Evolutionary conservation across 768 basidiomycete genomes (phyloP), one percentile per base, ranked within the genome.

Genomic region (Tylopilus balloui): DNA sequence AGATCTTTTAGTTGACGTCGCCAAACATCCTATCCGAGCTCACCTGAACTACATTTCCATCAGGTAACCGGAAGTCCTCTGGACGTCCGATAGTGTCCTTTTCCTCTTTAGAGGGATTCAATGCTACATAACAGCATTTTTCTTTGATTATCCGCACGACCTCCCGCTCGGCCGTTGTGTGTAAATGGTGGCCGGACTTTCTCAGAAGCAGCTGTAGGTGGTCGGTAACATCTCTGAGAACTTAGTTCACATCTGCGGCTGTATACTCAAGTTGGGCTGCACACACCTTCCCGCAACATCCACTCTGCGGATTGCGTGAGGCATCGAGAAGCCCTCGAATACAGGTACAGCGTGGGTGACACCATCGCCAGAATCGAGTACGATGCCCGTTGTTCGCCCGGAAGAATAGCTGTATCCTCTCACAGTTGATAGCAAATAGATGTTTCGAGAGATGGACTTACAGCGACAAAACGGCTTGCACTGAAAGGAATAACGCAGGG

Each of bases 271-370:
- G 34, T 48, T 6, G 24, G 47, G 25, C 15, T 10, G 19, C 27
- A 49, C 76, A 55, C 64, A 90, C 92, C 94, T 80, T 67, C 96
- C 96, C 31, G 96, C 96, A 14, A 99, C 83, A 65, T 99, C 96
- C 38, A 99, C 88, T 58, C 96, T 79, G 35, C 92, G 83, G 56
- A 98, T 94, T 34, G 96, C 95, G 66, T 98, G 94, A 36, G 94
- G 93, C 92, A 98, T 97, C 6, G 92, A 94, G 74, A 98, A 98
- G 1, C 96, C 96, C 63, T 99, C 96, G 61, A 94, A 99, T 15
- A 99, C 94, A 4, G 96, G 96, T 3, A 99, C 96, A 13, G 96
- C 92, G 54, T 99, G 96, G 20, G 96, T 98, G 8, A 99, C 96
- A 23, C 96, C 96, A 64, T 99, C 96, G 11, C 96, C 96, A 6